These are phyloP conservation scores for Penicillium sp. DNA, from an alignment of 2,329 filamentous ascomycete species.

Conservation along the genomic window DNA sequence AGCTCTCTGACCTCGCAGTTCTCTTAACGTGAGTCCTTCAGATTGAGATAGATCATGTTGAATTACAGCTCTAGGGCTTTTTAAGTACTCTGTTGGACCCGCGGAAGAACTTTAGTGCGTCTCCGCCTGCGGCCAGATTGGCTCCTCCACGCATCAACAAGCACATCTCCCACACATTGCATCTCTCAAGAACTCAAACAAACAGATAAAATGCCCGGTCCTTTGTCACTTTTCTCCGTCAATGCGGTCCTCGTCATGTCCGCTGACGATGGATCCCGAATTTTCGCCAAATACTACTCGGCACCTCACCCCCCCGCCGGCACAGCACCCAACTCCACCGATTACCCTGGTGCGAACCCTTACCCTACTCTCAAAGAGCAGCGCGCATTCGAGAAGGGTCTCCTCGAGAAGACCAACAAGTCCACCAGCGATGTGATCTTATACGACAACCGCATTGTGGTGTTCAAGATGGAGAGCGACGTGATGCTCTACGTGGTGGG, in stretches of 20 bases:
- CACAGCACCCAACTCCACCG: constrained; percentile 55
- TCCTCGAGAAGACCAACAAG: constrained; percentile 94
- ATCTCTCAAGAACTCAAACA: constrained; percentile 12
- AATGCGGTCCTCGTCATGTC: constrained; percentile 77
- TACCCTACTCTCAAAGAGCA: constrained; percentile 91
- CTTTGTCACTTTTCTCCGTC: constrained; percentile 74
- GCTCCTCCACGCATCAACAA: constrained; percentile 25
- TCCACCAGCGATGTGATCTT: constrained; percentile 94
- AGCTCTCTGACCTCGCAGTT: neutral
- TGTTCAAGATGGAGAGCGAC: constrained; percentile 98
- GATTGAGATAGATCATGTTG: neutral
- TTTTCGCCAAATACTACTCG: constrained; percentile 92
- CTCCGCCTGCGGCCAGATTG: constrained; percentile 27
- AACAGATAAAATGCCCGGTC: constrained; percentile 63
- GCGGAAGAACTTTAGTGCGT: constrained; percentile 27
- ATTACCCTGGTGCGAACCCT: constrained; percentile 68
- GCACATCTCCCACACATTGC: constrained; percentile 2
- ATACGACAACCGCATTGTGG: constrained; percentile 92
- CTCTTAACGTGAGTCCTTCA: neutral
- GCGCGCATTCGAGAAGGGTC: constrained; percentile 93
- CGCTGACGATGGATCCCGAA: constrained; percentile 83
- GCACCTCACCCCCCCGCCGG: constrained; percentile 67
- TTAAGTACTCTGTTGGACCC: neutral
- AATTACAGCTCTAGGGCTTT: neutral
- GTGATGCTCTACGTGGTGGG: constrained; percentile 96